Conservation (phyloP, 1,284 basidiomycete species). For the Mycena sp. region DNA sequence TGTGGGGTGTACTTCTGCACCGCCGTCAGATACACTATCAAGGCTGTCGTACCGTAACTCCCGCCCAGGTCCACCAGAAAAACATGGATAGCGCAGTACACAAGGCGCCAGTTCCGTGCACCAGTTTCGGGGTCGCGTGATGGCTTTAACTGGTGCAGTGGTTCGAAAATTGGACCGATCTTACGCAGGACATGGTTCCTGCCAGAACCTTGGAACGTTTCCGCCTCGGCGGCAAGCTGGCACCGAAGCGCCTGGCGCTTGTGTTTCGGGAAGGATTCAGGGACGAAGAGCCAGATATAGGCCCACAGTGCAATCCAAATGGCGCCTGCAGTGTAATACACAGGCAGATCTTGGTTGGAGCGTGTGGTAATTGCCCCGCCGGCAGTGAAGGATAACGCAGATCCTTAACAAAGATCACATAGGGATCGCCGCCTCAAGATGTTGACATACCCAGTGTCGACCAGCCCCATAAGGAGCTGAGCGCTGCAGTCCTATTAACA, state of each 20-base stretch:
- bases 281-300: slow-evolving; percentile 37
- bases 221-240: too few species aligned
- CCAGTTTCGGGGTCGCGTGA: slow-evolving; percentile 32
- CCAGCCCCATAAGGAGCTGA: slow-evolving; percentile 44
- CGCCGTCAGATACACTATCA: slow-evolving; percentile 38
- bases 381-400: slow-evolving; percentile 36
- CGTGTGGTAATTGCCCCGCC: slow-evolving; percentile 43
- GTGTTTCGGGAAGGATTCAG: slow-evolving; percentile 43
- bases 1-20: slow-evolving; percentile 21
- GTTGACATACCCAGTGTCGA: slow-evolving; percentile 33
- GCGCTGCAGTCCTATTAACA: slow-evolving; percentile 36
- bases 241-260: slow-evolving; percentile 38
- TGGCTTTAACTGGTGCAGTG: slow-evolving; percentile 39
- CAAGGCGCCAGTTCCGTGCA: slow-evolving; percentile 41
- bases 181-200: neutral
- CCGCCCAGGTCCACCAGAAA: slow-evolving; percentile 34
- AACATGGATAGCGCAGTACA: slow-evolving; percentile 37
- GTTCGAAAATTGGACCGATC: slow-evolving; percentile 33
- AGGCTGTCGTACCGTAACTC: slow-evolving; percentile 30
- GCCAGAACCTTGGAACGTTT: too few species aligned
- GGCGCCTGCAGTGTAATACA: slow-evolving; percentile 35
- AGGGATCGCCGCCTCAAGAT: neutral
- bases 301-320: slow-evolving; percentile 32
- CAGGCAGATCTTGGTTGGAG: slow-evolving; percentile 36
- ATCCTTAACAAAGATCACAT: slow-evolving; percentile 23